A percentile compares a stretch with the other conserved stretches of the same genome.
Conservation (phyloP, 208 protist species). For the Wallacemonas sp. region DNA sequence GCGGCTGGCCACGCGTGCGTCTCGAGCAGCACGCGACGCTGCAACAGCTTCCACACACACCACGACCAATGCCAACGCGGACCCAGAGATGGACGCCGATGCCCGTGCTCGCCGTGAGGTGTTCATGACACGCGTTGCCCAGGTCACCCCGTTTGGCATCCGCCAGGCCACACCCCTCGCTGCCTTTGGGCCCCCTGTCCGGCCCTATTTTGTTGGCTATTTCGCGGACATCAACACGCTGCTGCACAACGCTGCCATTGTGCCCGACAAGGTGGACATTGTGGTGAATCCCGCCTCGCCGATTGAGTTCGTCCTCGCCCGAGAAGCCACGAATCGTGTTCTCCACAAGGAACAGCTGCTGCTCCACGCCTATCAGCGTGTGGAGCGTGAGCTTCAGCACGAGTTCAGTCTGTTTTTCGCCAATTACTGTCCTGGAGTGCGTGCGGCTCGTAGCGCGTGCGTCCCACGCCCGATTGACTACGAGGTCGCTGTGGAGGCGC, state of each 20-base stretch:
- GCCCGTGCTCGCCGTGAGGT: slow-evolving; percentile 17
- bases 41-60: no score
- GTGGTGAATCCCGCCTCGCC: slow-evolving; percentile 82
- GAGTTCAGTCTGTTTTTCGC: slow-evolving; percentile 79
- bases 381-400: slow-evolving; percentile 72
- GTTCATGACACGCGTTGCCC: slow-evolving; percentile 38
- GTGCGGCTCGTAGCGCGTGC: slow-evolving; percentile 63
- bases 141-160: slow-evolving; percentile 58
- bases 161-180: slow-evolving; percentile 73
- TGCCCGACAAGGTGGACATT: slow-evolving; percentile 83
- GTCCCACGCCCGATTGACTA: slow-evolving; percentile 54
- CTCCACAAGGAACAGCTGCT: slow-evolving; percentile 76
- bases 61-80: neutral
- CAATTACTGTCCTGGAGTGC: slow-evolving; percentile 64
- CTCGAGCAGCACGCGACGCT: no score
- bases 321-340: slow-evolving; percentile 76
- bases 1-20: neutral
- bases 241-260: slow-evolving; percentile 85
- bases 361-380: slow-evolving; percentile 59
- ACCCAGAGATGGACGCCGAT: slow-evolving; percentile 4
- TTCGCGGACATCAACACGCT: slow-evolving; percentile 87
- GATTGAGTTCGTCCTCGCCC: slow-evolving; percentile 83
- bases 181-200: slow-evolving; percentile 63
- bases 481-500: slow-evolving; percentile 22
- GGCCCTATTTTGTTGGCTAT: slow-evolving; percentile 81